A percentile compares a stretch with the other conserved stretches of the same genome.
These are phyloP conservation scores for Betula pendula DNA, from an alignment of 306 rosid genomes.

Conservation along the genomic window DNA sequence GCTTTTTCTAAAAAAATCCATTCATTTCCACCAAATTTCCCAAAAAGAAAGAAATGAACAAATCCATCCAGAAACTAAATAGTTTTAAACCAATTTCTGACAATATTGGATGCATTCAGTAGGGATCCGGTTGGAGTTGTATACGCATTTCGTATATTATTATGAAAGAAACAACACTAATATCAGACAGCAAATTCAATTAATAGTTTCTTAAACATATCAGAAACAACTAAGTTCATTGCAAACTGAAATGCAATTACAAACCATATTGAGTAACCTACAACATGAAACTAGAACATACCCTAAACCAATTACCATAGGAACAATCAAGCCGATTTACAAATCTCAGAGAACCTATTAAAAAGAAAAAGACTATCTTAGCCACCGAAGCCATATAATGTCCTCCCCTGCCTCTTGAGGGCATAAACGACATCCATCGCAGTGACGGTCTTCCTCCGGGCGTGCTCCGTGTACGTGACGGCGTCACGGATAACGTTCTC, in stretches of 20 bases:
- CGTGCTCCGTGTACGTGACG: conserved; percentile 46
- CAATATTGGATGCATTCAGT: no score
- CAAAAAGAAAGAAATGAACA: no score
- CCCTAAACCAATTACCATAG: neutral
- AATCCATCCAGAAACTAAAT: no score
- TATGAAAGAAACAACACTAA: no score
- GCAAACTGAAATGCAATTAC: neutral
- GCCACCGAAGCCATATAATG: conserved; percentile 53
- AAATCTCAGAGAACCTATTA: neutral
- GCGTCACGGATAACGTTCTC: conserved; percentile 43
- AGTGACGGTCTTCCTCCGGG: conserved; percentile 51
- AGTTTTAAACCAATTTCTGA: no score
- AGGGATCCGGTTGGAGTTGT: no score
- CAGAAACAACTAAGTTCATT: neutral
- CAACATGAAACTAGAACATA: neutral
- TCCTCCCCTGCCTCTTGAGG: conserved; percentile 49
- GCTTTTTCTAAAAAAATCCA: no score
- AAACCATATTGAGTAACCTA: neutral
- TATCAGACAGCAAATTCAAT: no score
- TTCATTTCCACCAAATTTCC: no score
- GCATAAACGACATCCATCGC: conserved; percentile 55
- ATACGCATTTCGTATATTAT: no score
- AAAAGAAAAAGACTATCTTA: neutral
- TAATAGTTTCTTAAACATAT: no score
- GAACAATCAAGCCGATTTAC: neutral